A percentile compares a stretch with the other conserved stretches of the same genome.
phyloP scores from a whole-genome alignment of 2,329 filamentous ascomycete genomes.

The Anisogramma anomala region DNA sequence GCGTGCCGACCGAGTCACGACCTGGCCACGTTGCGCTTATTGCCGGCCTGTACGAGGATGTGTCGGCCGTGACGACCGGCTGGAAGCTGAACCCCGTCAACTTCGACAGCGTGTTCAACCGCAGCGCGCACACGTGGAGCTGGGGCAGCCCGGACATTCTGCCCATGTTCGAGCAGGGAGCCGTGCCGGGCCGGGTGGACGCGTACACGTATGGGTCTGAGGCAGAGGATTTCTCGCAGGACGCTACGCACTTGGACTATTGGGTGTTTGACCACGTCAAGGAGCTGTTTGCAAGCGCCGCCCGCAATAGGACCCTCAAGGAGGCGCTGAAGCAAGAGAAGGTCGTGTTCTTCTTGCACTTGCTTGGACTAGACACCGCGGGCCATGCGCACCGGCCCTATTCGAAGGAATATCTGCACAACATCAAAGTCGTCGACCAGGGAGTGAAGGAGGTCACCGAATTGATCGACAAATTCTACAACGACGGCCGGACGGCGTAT shows the following conservation, averaged over 20 bases:
- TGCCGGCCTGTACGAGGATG: conserved; percentile 92
- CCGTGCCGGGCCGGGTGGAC: conserved; percentile 74
- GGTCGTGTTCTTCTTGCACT: conserved; percentile 86
- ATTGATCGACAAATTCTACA: conserved; percentile 76
- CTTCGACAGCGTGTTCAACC: conserved; percentile 98
- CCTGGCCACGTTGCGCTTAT: conserved; percentile 96
- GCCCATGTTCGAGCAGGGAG: conserved; percentile 94
- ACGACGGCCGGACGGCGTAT: conserved; percentile 75
- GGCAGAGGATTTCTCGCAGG: conserved; percentile 77
- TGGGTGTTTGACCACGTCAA: conserved; percentile 97
- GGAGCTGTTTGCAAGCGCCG: conserved; percentile 69
- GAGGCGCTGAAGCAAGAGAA: conserved; percentile 68
- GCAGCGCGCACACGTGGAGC: conserved; percentile 93
- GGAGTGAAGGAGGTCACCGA: conserved; percentile 76
- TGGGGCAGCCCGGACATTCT: conserved; percentile 98
- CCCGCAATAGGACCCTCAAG: conserved; percentile 63
- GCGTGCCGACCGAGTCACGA: conserved; percentile 90
- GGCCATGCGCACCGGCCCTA: conserved; percentile 83
- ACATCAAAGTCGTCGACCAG: conserved; percentile 86
- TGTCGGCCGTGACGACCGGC: conserved; percentile 90
- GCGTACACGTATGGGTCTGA: conserved; percentile 76
- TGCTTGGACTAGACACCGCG: conserved; percentile 82
- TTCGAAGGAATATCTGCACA: conserved; percentile 87
- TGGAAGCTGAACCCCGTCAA: conserved; percentile 98
- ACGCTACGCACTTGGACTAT: conserved; percentile 70